Percentiles rank a stretch among this genome's conserved stretches.
Conservation (phyloP, 129 eudicot genomes). For the Erigeron canadensis region DNA sequence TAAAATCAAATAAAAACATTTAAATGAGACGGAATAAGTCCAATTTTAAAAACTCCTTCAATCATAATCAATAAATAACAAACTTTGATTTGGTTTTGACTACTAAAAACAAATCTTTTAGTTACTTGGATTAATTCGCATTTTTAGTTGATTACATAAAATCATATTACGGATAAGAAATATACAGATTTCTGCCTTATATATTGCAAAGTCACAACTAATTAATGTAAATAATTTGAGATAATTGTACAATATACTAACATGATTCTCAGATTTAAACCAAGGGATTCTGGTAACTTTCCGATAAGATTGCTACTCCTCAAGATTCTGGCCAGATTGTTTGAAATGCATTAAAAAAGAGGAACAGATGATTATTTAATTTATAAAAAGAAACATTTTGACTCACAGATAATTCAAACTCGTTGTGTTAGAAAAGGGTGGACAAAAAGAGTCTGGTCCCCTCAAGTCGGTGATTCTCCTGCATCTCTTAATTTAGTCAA, state of each 20-base stretch:
- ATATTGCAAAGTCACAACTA: too few species aligned
- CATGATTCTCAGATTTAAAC: conserved; percentile 43
- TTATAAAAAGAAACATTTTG: not conserved
- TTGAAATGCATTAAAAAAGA: not conserved
- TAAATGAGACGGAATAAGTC: too few species aligned
- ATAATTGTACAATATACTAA: conserved; percentile 40
- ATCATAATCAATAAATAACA: too few species aligned
- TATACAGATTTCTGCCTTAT: too few species aligned
- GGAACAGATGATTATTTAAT: not conserved
- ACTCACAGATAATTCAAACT: conserved; percentile 45
- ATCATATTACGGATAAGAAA: not conserved
- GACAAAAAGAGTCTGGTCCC: conserved; percentile 48
- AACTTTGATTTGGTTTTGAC: too few species aligned
- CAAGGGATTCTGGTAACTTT: conserved; percentile 51
- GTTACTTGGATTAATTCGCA: too few species aligned
- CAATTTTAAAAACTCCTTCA: too few species aligned
- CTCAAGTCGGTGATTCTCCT: conserved; percentile 75
- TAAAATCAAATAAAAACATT: too few species aligned
- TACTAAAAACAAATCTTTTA: not conserved
- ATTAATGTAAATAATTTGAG: not conserved
- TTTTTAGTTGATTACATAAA: not conserved
- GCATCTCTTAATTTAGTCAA: conserved; percentile 25
- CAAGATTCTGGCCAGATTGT: conserved; percentile 53
- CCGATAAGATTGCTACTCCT: conserved; percentile 76
- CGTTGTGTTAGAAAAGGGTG: conserved; percentile 33